Evolutionary conservation across 805 yeast species (phyloP).

Genomic region (Wickerhamomyces strasburgensis): DNA sequence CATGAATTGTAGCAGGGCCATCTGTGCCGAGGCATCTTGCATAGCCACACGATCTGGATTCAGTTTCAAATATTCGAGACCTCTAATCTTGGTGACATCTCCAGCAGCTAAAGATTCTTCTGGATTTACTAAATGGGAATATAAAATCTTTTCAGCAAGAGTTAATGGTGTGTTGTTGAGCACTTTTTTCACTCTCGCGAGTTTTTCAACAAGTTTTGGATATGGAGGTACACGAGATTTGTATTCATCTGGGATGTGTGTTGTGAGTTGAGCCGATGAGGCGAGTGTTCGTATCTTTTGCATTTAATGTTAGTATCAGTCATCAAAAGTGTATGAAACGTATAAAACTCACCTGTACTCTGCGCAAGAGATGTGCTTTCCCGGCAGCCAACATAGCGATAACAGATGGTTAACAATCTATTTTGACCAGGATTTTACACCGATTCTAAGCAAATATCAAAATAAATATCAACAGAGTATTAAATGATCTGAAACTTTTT

Average conservation of each 20-base stretch:
- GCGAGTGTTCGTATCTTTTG: conserved; percentile 19
- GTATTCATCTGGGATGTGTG: conserved; percentile 48
- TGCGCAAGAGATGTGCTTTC: conserved; percentile 8
- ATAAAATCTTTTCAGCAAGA: conserved; percentile 88
- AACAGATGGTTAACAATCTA: background rate
- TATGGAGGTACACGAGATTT: conserved; percentile 84
- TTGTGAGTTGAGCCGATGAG: conserved; percentile 19
- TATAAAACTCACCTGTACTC: conserved; percentile 11
- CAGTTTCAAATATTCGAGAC: conserved; percentile 83
- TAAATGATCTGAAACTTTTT: conserved; percentile 1
- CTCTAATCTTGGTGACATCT: conserved; percentile 59
- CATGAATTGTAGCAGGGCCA: conserved; percentile 98
- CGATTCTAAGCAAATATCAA: no score
- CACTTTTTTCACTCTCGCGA: conserved; percentile 58
- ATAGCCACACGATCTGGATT: conserved; percentile 98
- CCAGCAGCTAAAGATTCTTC: conserved; percentile 68
- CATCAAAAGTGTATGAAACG: background rate
- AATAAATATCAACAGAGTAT: no score
- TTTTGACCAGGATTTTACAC: background rate
- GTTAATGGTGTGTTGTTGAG: conserved; percentile 76
- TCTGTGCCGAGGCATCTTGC: conserved; percentile 99
- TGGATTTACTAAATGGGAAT: conserved; percentile 88
- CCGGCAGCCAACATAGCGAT: conserved; percentile 9
- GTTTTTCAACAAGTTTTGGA: conserved; percentile 60
- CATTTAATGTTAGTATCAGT: conserved; percentile 2